These are phyloP conservation scores for Fraxinus sp. DNA, from an alignment of 305 asterid genomes.

Conservation along the genomic window DNA sequence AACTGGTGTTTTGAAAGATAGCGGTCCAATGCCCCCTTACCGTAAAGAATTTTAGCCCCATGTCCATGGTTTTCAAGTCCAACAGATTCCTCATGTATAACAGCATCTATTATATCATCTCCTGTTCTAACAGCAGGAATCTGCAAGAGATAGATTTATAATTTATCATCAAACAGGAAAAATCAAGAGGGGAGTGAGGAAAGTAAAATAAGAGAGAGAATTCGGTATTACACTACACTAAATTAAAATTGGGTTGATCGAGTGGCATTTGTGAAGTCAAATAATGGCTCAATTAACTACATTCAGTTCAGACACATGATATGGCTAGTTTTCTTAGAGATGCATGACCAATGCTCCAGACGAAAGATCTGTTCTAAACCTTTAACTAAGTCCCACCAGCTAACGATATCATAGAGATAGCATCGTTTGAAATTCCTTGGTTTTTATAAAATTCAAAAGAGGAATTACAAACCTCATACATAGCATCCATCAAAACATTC, in stretches of 20 bases:
- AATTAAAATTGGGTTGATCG: neutral
- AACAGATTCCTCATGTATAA: conserved; percentile 64
- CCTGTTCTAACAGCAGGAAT: conserved; percentile 89
- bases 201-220: neutral
- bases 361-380: neutral
- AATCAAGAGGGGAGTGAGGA: neutral
- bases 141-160: conserved; percentile 35
- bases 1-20: conserved; percentile 50
- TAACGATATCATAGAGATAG: neutral
- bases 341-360: neutral
- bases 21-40: conserved; percentile 64
- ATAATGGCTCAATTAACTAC: neutral
- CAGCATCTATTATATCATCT: conserved; percentile 74
- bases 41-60: conserved; percentile 88
- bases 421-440: neutral
- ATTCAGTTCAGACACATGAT: neutral
- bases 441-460: neutral
- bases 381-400: neutral
- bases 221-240: neutral
- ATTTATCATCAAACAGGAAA: conserved; percentile 3
- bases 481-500: conserved; percentile 84
- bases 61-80: conserved; percentile 47
- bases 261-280: neutral
- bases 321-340: neutral
- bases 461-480: conserved; percentile 73